Evolutionary conservation across 2,329 filamentous ascomycete species (phyloP).

Genomic region (Bipolaris zeicola): DNA sequence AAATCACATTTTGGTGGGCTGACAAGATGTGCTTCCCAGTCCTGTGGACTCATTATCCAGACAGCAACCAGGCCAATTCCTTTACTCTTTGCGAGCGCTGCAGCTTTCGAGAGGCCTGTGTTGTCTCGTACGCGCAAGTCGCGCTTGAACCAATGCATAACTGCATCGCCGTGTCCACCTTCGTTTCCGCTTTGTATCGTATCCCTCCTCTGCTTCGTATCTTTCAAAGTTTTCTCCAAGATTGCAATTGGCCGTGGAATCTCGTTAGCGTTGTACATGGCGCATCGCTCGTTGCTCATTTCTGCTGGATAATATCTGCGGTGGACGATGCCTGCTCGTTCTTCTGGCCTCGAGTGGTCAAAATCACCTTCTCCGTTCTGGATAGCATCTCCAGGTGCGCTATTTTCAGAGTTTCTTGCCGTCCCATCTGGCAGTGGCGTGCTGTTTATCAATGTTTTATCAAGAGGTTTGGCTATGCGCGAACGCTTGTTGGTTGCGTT

Average conservation of each 20-base stretch:
- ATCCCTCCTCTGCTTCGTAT: slow-evolving; percentile 63
- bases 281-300: slow-evolving; percentile 80
- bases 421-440: slow-evolving; percentile 10
- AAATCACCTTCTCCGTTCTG: slow-evolving; percentile 23
- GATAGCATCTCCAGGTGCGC: slow-evolving; percentile 21
- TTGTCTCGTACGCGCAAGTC: slow-evolving; percentile 80
- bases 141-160: slow-evolving; percentile 90
- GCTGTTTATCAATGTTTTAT: slow-evolving; percentile 32
- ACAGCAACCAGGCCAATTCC: slow-evolving; percentile 74
- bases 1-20: slow-evolving; percentile 79
- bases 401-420: slow-evolving; percentile 24
- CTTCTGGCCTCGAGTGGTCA: slow-evolving; percentile 48
- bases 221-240: slow-evolving; percentile 64
- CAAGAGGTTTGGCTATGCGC: slow-evolving; percentile 34
- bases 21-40: slow-evolving; percentile 80
- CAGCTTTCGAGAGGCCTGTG: slow-evolving; percentile 69
- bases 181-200: slow-evolving; percentile 46
- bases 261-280: slow-evolving; percentile 72
- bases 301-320: slow-evolving; percentile 80
- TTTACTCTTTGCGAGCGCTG: slow-evolving; percentile 67
- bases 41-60: slow-evolving; percentile 81
- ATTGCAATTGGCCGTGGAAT: slow-evolving; percentile 75
- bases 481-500: slow-evolving; percentile 47
- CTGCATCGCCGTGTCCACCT: slow-evolving; percentile 59
- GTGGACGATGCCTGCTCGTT: slow-evolving; percentile 50